phyloP scores from a whole-genome alignment of 164 flowering plant species.

The Berberis thunbergii region DNA sequence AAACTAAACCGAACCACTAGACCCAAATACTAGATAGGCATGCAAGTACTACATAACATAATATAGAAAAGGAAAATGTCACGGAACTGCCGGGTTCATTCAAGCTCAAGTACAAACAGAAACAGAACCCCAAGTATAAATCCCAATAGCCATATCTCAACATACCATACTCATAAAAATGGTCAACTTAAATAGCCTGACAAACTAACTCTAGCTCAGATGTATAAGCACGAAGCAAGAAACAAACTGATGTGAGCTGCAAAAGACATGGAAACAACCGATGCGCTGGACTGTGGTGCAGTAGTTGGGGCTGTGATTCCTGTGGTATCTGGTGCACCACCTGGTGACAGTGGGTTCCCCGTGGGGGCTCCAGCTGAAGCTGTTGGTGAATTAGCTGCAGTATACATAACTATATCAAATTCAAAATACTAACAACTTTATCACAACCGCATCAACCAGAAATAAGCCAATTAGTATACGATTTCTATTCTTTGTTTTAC shows the following conservation, averaged over 20 bases:
- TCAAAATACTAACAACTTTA: background rate
- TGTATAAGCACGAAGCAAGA: conserved; percentile 4
- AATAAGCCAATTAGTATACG: background rate
- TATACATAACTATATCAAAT: background rate
- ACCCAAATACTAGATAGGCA: too few species aligned
- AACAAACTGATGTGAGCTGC: conserved; percentile 2
- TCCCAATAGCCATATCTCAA: background rate
- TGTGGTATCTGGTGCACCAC: background rate
- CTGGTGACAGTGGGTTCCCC: background rate
- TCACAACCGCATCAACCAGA: too few species aligned
- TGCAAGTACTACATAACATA: too few species aligned
- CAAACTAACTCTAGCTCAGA: conserved; percentile 1
- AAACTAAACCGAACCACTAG: too few species aligned
- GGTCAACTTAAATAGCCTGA: background rate
- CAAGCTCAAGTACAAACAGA: background rate
- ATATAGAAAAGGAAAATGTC: too few species aligned
- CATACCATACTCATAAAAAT: background rate
- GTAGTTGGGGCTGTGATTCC: conserved; percentile 1
- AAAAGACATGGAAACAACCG: background rate
- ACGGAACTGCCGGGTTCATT: too few species aligned
- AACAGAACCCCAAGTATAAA: background rate
- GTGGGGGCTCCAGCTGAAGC: conserved; percentile 3
- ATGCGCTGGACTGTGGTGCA: conserved; percentile 8
- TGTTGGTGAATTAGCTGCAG: conserved; percentile 7
- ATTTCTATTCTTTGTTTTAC: background rate